These are phyloP conservation scores for Pythium aristosporum DNA, from an alignment of 352 stramenopile species.

Conservation along the genomic window DNA sequence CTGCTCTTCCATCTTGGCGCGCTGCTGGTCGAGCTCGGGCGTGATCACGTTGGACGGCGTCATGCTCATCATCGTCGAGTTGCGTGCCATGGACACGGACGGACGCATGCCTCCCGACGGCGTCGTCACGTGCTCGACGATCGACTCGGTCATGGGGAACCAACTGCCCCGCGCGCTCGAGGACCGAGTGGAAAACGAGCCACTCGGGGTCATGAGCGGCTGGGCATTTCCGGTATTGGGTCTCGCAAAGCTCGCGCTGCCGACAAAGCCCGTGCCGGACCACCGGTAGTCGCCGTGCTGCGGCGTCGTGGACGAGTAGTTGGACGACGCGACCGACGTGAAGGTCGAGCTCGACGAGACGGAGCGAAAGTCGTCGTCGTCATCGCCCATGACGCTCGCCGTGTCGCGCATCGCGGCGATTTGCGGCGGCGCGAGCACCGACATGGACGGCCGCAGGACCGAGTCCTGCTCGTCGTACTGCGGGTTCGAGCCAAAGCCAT, in stretches of 20 bases:
- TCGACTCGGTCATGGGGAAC: conserved; percentile 47
- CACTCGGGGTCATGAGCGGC: conserved; percentile 15
- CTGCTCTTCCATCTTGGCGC: conserved; percentile 75
- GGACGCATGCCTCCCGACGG: conserved; percentile 23
- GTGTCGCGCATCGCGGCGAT: conserved; percentile 44
- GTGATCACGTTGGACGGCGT: conserved; percentile 68
- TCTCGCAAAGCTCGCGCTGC: conserved; percentile 58
- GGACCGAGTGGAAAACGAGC: conserved; percentile 36
- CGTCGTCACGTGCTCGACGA: conserved; percentile 20
- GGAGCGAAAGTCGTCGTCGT: conserved; percentile 79
- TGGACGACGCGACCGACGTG: conserved; percentile 51
- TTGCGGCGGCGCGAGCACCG: conserved; percentile 51
- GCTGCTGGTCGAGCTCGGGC: conserved; percentile 69
- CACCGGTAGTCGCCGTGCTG: conserved; percentile 64
- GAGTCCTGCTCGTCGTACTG: conserved; percentile 65
- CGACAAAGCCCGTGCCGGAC: conserved; percentile 79
- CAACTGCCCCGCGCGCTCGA: conserved; percentile 46
- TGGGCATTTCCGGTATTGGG: conserved; percentile 17
- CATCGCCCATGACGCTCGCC: conserved; percentile 69
- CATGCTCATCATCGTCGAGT: conserved; percentile 53
- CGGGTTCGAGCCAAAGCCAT: conserved; percentile 73
- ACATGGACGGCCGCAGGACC: conserved; percentile 57
- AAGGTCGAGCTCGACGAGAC: conserved; percentile 67
- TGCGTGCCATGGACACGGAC: conserved; percentile 31
- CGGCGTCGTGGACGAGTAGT: conserved; percentile 29